phyloP scores from a whole-genome alignment of 495 filamentous ascomycete genomes.

The Aspergillus kassunensis region DNA sequence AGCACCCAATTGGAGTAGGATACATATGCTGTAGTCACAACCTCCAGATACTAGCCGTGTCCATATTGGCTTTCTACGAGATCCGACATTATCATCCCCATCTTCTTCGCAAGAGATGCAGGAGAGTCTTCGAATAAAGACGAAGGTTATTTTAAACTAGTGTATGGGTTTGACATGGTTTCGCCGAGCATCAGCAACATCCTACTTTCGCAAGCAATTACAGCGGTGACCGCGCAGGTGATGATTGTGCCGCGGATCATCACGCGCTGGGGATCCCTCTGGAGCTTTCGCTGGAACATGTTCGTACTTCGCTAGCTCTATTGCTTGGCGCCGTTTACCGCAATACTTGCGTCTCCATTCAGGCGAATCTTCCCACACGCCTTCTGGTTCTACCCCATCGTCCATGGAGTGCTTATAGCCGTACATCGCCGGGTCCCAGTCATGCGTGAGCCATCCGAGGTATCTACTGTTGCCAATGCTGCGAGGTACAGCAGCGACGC shows the following conservation, averaged over 20 bases:
- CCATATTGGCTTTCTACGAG: not conserved
- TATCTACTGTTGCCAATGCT: slow-evolving; percentile 19
- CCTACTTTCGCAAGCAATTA: not conserved
- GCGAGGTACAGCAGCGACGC: slow-evolving; percentile 28
- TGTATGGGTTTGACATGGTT: not conserved
- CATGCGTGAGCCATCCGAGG: slow-evolving; percentile 34
- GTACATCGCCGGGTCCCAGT: slow-evolving; percentile 34
- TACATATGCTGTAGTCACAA: too few relatives aligned
- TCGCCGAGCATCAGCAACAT: not conserved
- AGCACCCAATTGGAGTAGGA: too few relatives aligned
- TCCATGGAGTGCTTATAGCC: slow-evolving; percentile 24
- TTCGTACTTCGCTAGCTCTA: not conserved
- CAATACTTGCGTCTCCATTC: not conserved
- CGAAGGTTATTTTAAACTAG: not conserved
- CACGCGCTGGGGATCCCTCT: not conserved
- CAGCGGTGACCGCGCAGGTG: not conserved
- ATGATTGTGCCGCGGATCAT: not conserved
- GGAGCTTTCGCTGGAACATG: not conserved
- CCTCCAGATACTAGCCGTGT: not conserved
- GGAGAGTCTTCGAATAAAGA: not conserved
- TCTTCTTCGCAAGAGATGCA: not conserved
- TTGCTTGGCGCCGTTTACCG: not conserved
- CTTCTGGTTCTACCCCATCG: slow-evolving; percentile 16
- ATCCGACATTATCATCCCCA: not conserved
- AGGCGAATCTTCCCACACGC: slow-evolving; percentile 26